Percentiles rank a stretch among this genome's conserved stretches.
Conservation (phyloP, 352 stramenopile genomes). For the Aphanomyces invadans region DNA sequence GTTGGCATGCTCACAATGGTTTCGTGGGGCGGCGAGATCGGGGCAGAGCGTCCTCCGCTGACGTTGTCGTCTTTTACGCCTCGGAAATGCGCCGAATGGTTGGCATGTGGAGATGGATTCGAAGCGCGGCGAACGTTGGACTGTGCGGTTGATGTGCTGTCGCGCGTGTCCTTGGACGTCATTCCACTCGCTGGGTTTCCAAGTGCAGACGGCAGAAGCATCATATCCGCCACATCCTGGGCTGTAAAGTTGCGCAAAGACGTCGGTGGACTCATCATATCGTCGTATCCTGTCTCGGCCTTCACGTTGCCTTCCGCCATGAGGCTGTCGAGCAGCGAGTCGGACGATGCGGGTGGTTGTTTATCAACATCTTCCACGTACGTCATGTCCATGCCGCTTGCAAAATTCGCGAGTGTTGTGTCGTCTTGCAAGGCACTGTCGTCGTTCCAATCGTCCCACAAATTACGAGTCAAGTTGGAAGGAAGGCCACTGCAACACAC, state of each 20-base stretch:
- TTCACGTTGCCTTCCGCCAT: constrained; percentile 13
- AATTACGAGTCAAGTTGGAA: constrained; percentile 72
- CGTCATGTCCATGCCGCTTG: constrained; percentile 21
- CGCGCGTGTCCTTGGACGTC: neutral
- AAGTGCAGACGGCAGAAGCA: neutral
- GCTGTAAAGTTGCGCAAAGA: neutral
- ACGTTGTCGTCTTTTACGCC: too few species aligned
- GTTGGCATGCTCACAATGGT: neutral
- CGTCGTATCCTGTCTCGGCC: constrained; percentile 8
- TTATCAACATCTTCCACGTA: constrained; percentile 9
- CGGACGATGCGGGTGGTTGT: too few species aligned
- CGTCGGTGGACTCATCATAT: constrained; percentile 14
- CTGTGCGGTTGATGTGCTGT: neutral
- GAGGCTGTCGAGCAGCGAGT: constrained; percentile 14
- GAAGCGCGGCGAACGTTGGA: neutral
- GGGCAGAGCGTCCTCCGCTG: too few species aligned
- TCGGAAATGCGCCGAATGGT: neutral
- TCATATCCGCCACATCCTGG: neutral
- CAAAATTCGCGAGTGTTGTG: constrained; percentile 33
- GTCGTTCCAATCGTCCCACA: constrained; percentile 86
- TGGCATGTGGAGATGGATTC: neutral
- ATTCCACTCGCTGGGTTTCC: neutral
- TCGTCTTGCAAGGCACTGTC: constrained; percentile 33
- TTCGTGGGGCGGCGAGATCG: constrained; percentile 1
- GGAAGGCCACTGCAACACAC: constrained; percentile 45